Conservation (phyloP, 2,329 filamentous ascomycete species). For the Calcarisporium arbuscula region DNA sequence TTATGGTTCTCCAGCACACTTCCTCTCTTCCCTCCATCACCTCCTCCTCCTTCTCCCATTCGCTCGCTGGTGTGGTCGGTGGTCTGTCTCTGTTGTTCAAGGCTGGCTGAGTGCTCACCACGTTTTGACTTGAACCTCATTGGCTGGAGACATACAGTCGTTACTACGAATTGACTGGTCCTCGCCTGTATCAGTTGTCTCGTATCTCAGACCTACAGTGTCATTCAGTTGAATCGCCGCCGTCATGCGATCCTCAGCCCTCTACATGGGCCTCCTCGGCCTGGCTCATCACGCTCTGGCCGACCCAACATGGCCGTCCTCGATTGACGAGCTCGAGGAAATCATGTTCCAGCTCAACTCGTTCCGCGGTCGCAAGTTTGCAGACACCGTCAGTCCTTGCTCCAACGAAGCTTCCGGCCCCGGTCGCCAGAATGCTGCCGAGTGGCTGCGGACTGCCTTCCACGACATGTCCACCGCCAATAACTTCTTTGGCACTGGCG, state of each 20-base stretch:
- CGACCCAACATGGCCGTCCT: constrained; percentile 54
- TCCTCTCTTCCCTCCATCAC: too few relatives aligned
- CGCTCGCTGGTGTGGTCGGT: too few relatives aligned
- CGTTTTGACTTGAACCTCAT: too few relatives aligned
- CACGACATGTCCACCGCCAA: constrained; percentile 56
- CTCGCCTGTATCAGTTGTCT: too few relatives aligned
- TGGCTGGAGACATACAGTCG: too few relatives aligned
- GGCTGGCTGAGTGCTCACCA: too few relatives aligned
- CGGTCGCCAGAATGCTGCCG: constrained; percentile 52
- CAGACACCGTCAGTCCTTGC: constrained; percentile 51
- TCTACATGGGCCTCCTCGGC: constrained; percentile 29
- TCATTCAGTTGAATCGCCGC: background rate
- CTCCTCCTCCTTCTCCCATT: too few relatives aligned
- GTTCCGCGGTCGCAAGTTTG: constrained; percentile 48
- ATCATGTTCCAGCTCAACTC: constrained; percentile 54
- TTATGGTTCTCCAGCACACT: too few relatives aligned
- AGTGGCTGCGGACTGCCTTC: constrained; percentile 56
- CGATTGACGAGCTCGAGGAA: constrained; percentile 56
- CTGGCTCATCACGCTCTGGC: constrained; percentile 29
- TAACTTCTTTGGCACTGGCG: constrained; percentile 39
- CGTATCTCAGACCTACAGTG: too few relatives aligned
- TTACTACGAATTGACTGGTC: too few relatives aligned
- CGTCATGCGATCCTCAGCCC: constrained; percentile 14
- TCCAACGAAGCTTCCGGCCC: constrained; percentile 43
- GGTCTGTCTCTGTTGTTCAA: too few relatives aligned